Base-by-base conservation (phyloP, 2,329 filamentous ascomycete species). In the Fusarium lateritium region DNA sequence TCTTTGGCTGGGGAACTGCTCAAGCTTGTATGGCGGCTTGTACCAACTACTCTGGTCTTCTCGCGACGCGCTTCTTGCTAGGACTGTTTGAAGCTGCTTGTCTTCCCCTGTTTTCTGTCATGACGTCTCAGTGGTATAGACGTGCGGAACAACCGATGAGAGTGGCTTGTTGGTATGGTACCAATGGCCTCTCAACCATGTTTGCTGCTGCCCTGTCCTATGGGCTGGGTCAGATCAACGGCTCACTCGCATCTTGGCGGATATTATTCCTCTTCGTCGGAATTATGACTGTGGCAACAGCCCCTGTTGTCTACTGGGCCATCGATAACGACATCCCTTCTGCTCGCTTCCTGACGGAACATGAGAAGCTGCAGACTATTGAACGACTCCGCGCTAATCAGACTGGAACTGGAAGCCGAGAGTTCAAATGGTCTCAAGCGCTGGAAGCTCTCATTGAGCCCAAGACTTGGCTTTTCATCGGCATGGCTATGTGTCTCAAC, bases 311-410 rank as follows among this genome's bases (percentile, higher is more conserved):
- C 2, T 91, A 88, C 77, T 87, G 82, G 80, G 82, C 82, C 45
- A 82, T 92, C 3, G 87, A 90, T 74, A 85, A 86, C 73, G 87
- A 89, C 66, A 84, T 90, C 19, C 75, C 83, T 0, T 84, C 85
- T 0, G 85, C 85, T 1, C 81, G 85, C 15, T 88, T 86, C 59
- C 73, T 96, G 26, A 91, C 82, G 9, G 85, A 90, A 53, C 83
- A 88, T 45, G 92, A 95, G 69, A 88, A 88, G 14, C 76, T 89
- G 0, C 83, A 93, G 42, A 91, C 90, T 0, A 82, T 94, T 26
- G 92, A 93, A 67, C 85, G 92, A 0, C 87, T 95, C 7, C 84
- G 92, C 0, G 84, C 88, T 22, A 95, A 95, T 71, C 89, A 93
- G 75, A 92, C 92, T 62, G 92, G 92, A 1, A 89, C 92, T 17